Percentiles rank a stretch among this genome's conserved stretches.
phyloP scores from a whole-genome alignment of 2,329 filamentous ascomycete genomes.

The Biscogniauxia marginata region DNA sequence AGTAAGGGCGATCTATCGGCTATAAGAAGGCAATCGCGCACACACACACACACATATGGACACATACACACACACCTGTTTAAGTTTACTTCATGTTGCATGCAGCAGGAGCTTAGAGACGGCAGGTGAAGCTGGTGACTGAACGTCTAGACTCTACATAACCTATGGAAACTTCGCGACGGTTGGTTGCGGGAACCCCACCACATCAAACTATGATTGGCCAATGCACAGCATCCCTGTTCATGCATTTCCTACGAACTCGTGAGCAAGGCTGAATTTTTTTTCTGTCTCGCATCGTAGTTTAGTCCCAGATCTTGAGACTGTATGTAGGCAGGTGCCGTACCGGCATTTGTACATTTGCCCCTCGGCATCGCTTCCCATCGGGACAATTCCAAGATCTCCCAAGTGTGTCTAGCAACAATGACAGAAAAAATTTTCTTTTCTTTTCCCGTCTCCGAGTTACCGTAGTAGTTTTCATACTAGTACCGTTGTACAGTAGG shows the following conservation, averaged over 20 bases:
- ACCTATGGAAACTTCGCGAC: neutral
- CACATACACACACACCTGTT: neutral
- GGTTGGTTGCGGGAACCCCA: neutral
- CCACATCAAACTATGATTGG: slow-evolving; percentile 8
- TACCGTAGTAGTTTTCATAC: too few relatives aligned
- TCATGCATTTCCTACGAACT: slow-evolving; percentile 6
- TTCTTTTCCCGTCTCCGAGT: too few relatives aligned
- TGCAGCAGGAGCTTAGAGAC: too few relatives aligned
- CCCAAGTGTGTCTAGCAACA: too few relatives aligned
- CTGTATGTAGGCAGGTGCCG: neutral
- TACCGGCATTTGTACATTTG: slow-evolving; percentile 4
- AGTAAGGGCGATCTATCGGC: neutral
- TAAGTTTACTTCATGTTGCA: neutral
- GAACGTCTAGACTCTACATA: neutral
- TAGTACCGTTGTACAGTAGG: too few relatives aligned
- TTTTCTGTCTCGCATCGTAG: slow-evolving; percentile 7
- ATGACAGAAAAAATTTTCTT: too few relatives aligned
- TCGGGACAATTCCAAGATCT: slow-evolving; percentile 10
- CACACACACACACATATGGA: neutral
- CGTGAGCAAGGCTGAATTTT: slow-evolving; percentile 20
- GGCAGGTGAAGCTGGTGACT: slow-evolving; percentile 14
- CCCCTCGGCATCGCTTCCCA: slow-evolving; percentile 11
- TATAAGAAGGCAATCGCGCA: too few relatives aligned
- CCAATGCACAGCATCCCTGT: slow-evolving; percentile 11
- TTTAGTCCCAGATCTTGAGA: slow-evolving; percentile 2